Base-by-base conservation (phyloP, 2,329 filamentous ascomycete species). In the Fusarium redolens region DNA sequence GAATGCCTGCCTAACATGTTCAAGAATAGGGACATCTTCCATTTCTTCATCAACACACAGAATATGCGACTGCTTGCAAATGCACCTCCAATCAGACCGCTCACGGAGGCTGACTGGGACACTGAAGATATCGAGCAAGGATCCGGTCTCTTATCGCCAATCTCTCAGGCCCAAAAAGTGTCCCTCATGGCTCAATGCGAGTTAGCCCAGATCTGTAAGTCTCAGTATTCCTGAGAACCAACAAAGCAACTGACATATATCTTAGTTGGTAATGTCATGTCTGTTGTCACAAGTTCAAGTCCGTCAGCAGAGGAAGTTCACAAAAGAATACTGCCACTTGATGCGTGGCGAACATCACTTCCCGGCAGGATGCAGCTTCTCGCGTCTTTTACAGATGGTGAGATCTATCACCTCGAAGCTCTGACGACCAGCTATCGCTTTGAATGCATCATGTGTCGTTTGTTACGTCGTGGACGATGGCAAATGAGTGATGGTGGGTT, bases 391-490 rank as follows among this genome's bases (percentile, higher is more conserved):
- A 4, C 7, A 3, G 31, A 63, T 0, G 18, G 45, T 5, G 66
- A 69, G 5, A 38, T 64, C 2, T 69, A 57, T 1, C 14, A 41
- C 5, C 28, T 44, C 5, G 58, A 74, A 3, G 58, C 45, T 13
- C 48, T 69, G 4, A 65, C 61, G 0, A 74, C n/a, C 0, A 74
- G 72, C 17, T 74, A 74, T 17, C 56, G 72, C 3, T 70, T 74
- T 28, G 71, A 74, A 14, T 64, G 61, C 5, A 65, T 74, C 9
- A 61, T 74, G 48, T 71, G 64, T 20, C 72, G 72, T 7, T 43
- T 72, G 6, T 13, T 74, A 1, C 55, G 44, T 4, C 68, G 71
- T 6, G 61, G 61, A 3, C 25, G 65, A 38, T 69, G 65, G 65
- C 52, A 52, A 4, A 30, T 57, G 4, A 20, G 25, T 1, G 44